Conservation (phyloP, 2,329 filamentous ascomycete species). For the Fusarium pseudonygamai region DNA sequence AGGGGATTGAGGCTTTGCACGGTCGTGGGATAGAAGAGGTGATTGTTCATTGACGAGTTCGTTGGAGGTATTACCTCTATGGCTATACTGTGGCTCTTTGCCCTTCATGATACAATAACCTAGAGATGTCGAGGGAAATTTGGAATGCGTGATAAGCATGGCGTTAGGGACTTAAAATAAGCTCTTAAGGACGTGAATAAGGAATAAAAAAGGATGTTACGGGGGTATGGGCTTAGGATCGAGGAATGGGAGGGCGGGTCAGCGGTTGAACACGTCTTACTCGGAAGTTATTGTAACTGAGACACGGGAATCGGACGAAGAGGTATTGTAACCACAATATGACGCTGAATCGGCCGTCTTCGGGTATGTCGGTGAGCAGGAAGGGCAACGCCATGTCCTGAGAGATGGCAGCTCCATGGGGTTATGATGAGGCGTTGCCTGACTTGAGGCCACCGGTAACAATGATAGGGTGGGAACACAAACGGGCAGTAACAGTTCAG, state of each 20-base stretch:
- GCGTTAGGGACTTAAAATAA: fast-evolving
- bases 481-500: neutral
- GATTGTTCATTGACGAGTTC: neutral
- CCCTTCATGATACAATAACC: neutral
- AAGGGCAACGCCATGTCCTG: fast-evolving
- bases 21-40: neutral
- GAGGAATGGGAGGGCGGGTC: too few species aligned
- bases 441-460: fast-evolving
- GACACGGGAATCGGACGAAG: neutral
- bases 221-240: too few species aligned
- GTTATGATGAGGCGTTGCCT: too few species aligned
- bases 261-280: neutral
- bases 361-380: neutral
- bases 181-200: fast-evolving
- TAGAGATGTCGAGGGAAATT: neutral
- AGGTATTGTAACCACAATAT: neutral
- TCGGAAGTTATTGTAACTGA: neutral
- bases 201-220: too few species aligned
- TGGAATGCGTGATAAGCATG: neutral
- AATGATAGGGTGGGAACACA: fast-evolving
- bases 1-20: neutral
- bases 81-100: neutral
- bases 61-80: fast-evolving
- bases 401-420: fast-evolving
- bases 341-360: neutral